Percentiles rank a stretch among this genome's conserved stretches.
phyloP scores from a whole-genome alignment of 2,329 filamentous ascomycete species.

The Cladophialophora chaetospira region DNA sequence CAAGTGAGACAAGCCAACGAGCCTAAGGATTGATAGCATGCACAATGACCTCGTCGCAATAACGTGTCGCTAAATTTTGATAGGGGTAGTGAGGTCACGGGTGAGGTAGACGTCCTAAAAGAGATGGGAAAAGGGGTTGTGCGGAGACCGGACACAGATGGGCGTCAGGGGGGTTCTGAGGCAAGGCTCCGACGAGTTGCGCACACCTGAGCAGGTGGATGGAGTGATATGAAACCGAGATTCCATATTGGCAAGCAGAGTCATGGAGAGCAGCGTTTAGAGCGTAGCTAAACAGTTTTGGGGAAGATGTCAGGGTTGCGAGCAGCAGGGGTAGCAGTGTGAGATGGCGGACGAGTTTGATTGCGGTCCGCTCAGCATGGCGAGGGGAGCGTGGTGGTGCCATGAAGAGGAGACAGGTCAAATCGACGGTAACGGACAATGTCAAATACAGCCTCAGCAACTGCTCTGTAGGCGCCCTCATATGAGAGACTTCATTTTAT shows the following conservation, averaged over 20 bases:
- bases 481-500: too few relatives aligned
- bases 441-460: not conserved
- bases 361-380: slow-evolving; percentile 18
- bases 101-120: not conserved
- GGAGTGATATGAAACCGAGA: slow-evolving; percentile 22
- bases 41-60: not conserved
- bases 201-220: slow-evolving; percentile 5
- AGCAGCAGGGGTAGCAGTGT: slow-evolving; percentile 18
- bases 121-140: slow-evolving; percentile 4
- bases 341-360: slow-evolving; percentile 24
- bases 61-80: not conserved
- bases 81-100: not conserved
- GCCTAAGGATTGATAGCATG: slow-evolving; percentile 4
- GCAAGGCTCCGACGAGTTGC: slow-evolving; percentile 24
- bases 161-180: slow-evolving; percentile 7
- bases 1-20: slow-evolving; percentile 16
- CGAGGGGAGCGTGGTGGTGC: slow-evolving; percentile 10
- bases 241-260: slow-evolving; percentile 19
- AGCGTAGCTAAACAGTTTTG: slow-evolving; percentile 8
- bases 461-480: too few relatives aligned
- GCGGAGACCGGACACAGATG: not conserved
- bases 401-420: not conserved
- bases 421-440: not conserved
- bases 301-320: slow-evolving; percentile 14
- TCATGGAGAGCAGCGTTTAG: slow-evolving; percentile 4